Percentiles rank a stretch among this genome's conserved stretches.
phyloP scores from a whole-genome alignment of 139 green algal genomes.

The Tetradesmus obliquus region DNA sequence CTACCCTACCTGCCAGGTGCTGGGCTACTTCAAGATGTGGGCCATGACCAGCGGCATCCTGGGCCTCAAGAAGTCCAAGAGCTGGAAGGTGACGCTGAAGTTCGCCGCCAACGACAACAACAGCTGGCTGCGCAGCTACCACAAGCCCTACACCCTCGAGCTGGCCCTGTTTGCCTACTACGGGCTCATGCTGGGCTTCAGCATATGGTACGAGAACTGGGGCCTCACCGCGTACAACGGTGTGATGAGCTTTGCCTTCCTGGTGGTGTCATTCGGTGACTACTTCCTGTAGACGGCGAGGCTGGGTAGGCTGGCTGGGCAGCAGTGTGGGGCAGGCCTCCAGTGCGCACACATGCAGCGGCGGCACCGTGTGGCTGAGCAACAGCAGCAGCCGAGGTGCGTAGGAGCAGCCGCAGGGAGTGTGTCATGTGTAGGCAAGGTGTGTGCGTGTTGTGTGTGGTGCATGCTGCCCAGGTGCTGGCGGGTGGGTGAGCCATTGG shows the following conservation, averaged over 20 bases:
- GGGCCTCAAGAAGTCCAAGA: conserved; percentile 71
- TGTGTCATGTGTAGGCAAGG: background rate
- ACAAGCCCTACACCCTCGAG: conserved; percentile 64
- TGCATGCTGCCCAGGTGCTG: background rate
- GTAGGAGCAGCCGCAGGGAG: background rate
- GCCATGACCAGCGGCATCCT: conserved; percentile 71
- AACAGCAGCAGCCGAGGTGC: background rate
- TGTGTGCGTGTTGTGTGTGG: conserved; percentile 7
- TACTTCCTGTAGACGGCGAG: conserved; percentile 57
- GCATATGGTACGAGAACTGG: conserved; percentile 53
- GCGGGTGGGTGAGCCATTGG: background rate
- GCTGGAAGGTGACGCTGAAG: conserved; percentile 73
- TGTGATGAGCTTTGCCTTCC: conserved; percentile 61
- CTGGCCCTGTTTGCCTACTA: conserved; percentile 62
- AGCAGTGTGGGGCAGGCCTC: background rate
- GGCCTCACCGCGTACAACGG: conserved; percentile 54
- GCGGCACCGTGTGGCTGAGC: background rate
- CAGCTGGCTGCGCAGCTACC: conserved; percentile 51
- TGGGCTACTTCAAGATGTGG: conserved; percentile 72
- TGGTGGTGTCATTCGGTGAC: conserved; percentile 62
- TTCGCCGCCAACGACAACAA: conserved; percentile 55
- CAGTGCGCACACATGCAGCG: background rate
- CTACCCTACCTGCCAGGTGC: conserved; percentile 1
- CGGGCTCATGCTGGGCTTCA: conserved; percentile 46
- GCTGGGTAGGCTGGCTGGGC: background rate